These are phyloP conservation scores for Colletotrichum chlorophyti DNA, from an alignment of 2,329 filamentous ascomycete species.

Conservation along the genomic window DNA sequence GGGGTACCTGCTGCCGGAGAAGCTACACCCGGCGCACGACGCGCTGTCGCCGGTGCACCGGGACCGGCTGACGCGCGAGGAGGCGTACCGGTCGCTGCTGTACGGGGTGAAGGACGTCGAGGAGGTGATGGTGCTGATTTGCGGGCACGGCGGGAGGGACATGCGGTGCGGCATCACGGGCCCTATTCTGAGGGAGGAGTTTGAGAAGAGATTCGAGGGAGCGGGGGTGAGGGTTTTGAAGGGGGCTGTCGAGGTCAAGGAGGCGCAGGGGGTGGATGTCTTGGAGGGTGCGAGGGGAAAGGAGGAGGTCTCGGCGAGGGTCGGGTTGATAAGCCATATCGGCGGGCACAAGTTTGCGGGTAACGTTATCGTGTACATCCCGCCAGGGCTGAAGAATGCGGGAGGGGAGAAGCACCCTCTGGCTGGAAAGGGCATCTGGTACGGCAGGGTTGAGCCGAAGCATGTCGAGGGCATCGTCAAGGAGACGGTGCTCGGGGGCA, in stretches of 20 bases:
- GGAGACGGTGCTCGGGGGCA: slow-evolving; percentile 73
- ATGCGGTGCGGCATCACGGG: slow-evolving; percentile 82
- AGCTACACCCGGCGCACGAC: slow-evolving; percentile 67
- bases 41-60: slow-evolving; percentile 63
- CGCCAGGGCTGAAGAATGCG: slow-evolving; percentile 54
- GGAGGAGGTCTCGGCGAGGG: slow-evolving; percentile 54
- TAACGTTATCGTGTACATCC: slow-evolving; percentile 83
- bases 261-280: slow-evolving; percentile 6
- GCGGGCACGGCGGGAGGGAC: slow-evolving; percentile 85
- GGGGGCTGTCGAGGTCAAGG: slow-evolving; percentile 49
- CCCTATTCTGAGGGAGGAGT: slow-evolving; percentile 74
- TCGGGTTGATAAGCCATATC: slow-evolving; percentile 79
- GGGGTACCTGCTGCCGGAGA: slow-evolving; percentile 69
- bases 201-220: slow-evolving; percentile 63
- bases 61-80: slow-evolving; percentile 58
- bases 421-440: slow-evolving; percentile 80
- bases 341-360: slow-evolving; percentile 88
- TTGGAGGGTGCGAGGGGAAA: slow-evolving; percentile 22
- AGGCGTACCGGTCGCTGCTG: slow-evolving; percentile 58
- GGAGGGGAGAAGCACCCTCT: slow-evolving; percentile 60
- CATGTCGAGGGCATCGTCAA: slow-evolving; percentile 78
- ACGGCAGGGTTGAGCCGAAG: slow-evolving; percentile 76
- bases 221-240: slow-evolving; percentile 56
- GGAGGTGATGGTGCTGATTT: slow-evolving; percentile 82
- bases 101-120: slow-evolving; percentile 65